Conservation (phyloP, 208 protist genomes). For the Acanthamoeba quina region DNA sequence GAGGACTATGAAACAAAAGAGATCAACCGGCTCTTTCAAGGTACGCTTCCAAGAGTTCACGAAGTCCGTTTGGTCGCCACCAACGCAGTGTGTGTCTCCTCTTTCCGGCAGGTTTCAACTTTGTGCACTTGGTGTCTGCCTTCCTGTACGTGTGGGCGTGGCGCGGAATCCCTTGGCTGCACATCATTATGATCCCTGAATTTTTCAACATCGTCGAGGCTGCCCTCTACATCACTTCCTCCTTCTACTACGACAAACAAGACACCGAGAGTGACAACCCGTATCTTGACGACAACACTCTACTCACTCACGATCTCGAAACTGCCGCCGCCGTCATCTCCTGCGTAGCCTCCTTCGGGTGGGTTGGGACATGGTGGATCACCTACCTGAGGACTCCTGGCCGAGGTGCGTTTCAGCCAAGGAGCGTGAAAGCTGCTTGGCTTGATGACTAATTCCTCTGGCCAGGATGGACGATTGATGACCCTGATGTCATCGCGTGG, state of each 20-base stretch:
- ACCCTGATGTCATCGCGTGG: conserved; percentile 30
- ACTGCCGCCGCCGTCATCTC: not conserved
- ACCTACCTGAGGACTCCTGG: not conserved
- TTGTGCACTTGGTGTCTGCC: not conserved
- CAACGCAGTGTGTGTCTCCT: not conserved
- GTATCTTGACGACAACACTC: not conserved
- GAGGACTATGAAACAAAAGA: not conserved
- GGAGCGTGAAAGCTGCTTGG: not conserved
- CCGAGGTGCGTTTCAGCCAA: not conserved
- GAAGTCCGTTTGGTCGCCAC: not conserved
- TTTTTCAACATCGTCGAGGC: conserved; percentile 6
- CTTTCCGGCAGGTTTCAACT: not conserved
- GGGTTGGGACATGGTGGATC: not conserved
- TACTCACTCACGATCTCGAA: not conserved
- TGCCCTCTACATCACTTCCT: conserved; percentile 11
- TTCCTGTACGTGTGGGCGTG: not conserved
- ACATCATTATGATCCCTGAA: not conserved
- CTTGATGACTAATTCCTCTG: not conserved
- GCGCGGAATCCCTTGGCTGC: not conserved
- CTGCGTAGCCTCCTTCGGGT: not conserved
- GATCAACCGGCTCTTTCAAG: not conserved
- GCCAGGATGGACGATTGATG: not conserved
- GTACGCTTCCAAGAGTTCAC: not conserved
- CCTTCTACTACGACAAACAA: conserved; percentile 1
- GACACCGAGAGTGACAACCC: not conserved